phyloP scores from a whole-genome alignment of 768 basidiomycete genomes.

The Lactarius indigo region DNA sequence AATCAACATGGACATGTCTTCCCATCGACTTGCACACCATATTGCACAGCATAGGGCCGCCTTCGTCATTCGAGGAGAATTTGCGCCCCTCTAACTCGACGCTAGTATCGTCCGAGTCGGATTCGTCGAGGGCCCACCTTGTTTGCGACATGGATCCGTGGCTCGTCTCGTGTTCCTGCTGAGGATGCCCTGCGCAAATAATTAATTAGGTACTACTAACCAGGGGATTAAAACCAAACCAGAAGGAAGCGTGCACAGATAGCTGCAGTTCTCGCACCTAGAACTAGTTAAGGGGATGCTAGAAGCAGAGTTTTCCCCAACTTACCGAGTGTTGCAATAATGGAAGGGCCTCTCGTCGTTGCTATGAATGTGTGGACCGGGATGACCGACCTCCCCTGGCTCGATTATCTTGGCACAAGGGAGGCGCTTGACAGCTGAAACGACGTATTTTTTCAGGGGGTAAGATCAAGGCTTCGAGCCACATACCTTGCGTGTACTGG shows the following conservation, averaged over 20 bases:
- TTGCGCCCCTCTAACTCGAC: constrained; percentile 53
- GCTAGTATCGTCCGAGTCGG: constrained; percentile 46
- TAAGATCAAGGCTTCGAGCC: too few relatives aligned
- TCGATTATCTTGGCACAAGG: constrained; percentile 47
- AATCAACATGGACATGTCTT: constrained; percentile 53
- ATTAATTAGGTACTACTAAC: neutral
- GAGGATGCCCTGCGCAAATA: constrained; percentile 45
- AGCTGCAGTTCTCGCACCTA: constrained; percentile 53
- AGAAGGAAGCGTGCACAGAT: constrained; percentile 53
- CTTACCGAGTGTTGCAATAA: constrained; percentile 50
- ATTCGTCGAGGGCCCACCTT: constrained; percentile 53
- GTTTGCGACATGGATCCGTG: constrained; percentile 62
- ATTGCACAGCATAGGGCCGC: constrained; percentile 61
- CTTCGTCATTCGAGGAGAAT: constrained; percentile 51
- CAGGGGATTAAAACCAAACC: constrained; percentile 34
- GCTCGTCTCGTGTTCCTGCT: constrained; percentile 57
- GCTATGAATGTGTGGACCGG: constrained; percentile 48
- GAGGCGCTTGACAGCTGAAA: constrained; percentile 45
- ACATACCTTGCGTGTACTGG: constrained; percentile 52
- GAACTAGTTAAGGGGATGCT: neutral
- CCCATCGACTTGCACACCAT: constrained; percentile 53
- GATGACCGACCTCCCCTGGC: constrained; percentile 39
- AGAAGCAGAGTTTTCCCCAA: neutral
- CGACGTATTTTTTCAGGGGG: neutral
- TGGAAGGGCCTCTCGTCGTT: constrained; percentile 46